Base-by-base conservation (phyloP, 495 filamentous ascomycete genomes). In the Talaromyces ruber region DNA sequence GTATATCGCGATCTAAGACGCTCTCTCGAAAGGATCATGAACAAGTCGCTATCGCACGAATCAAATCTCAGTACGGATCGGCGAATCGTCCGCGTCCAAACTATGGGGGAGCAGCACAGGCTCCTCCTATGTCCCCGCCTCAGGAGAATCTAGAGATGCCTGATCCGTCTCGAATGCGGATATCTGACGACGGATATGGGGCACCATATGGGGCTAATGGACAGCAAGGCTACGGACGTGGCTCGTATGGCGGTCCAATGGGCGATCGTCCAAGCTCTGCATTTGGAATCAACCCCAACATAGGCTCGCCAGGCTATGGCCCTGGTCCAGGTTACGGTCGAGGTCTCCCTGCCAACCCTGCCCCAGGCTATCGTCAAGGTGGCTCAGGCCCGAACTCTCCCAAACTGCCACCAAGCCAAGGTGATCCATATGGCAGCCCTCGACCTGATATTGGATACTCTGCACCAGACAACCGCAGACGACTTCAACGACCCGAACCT, bases 11-110 rank as follows among this genome's bases (percentile, higher is more conserved):
- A 67, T 90, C 91, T 61, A 93, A 91, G 73, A 91, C 88, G 3
- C 79, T 98, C 43, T 93, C 91, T 9, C 89, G 90, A 72, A 84
- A 87, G 69, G 94, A 98, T 68, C 94, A 98, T 72, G 92, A 98
- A 70, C 88, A 91, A 58, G 84, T 95, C 63, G 93, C 95, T 1
- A 85, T 98, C 63, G 84, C 85, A 18, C 85, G 90, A 29, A 97
- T 98, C 76, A 93, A 93, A 72, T 96, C 93, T 2, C 88, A 91
- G 66, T 89, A 98, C 70, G 94, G 91, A 22, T 96, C 93, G 30
- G 88, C 91, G 66, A 84, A 88, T 61, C 82, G 84, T 60, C 81
- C 86, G 56, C 69, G 62, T 21, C 87, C 61, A 11, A 58, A 87
- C 1, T 86, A 88, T 11, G 79, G 59, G 14, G 59, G 43, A 25